phyloP scores from a whole-genome alignment of 116 monocot species.

The Dioscorea cayenensis region DNA sequence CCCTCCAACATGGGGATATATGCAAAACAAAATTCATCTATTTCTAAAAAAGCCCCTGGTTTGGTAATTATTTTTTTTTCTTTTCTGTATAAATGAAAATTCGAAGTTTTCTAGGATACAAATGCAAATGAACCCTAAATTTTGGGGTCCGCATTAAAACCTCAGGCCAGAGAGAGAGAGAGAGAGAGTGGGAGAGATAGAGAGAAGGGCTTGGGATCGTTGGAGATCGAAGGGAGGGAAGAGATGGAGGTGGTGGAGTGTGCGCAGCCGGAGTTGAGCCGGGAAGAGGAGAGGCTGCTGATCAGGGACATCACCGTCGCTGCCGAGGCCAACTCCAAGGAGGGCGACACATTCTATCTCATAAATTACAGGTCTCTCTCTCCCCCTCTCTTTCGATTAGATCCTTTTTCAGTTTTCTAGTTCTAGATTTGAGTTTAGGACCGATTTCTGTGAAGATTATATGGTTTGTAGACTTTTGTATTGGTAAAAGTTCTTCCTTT shows the following conservation, averaged over 20 bases:
- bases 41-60: too few species aligned
- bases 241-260: conserved; percentile 23
- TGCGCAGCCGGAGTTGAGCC: conserved; percentile 32
- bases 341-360: conserved; percentile 92
- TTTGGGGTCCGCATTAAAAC: too few species aligned
- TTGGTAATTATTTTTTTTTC: too few species aligned
- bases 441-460: too few species aligned
- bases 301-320: conserved; percentile 77
- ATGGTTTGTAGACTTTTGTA: too few species aligned
- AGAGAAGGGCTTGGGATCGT: too few species aligned
- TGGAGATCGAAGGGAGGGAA: neutral
- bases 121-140: too few species aligned
- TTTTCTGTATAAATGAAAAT: too few species aligned
- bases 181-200: neutral
- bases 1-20: too few species aligned
- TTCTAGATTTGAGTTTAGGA: neutral
- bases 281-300: conserved; percentile 76
- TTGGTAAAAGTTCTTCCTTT: too few species aligned
- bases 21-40: too few species aligned
- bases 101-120: too few species aligned
- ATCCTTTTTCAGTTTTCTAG: neutral
- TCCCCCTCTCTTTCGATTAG: neutral
- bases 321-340: conserved; percentile 70
- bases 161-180: neutral
- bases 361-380: conserved; percentile 56